Evolutionary conservation across 129 eudicot genomes (phyloP), one percentile per base, ranked within the genome.

Genomic region (Solidago caesia): DNA sequence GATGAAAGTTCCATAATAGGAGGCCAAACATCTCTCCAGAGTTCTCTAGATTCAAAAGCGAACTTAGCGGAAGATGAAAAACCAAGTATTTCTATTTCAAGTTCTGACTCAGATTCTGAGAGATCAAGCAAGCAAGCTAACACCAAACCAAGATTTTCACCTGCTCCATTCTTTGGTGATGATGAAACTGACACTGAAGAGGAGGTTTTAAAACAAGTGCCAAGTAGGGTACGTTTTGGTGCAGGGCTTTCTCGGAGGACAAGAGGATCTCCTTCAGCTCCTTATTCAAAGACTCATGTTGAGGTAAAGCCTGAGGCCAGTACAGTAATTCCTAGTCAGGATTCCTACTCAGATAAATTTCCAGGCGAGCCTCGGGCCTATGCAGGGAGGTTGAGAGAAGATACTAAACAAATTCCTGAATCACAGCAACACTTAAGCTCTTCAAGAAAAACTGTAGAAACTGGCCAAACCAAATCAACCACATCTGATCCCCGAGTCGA

Each of bases 161-260:
- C 87, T 62, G 75, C 56, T 27, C 33, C 79, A 2, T 83, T 81
- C 80, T 86, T 93, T 71, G 80, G 78, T 51, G 82, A 82, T 44
- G 92, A 85, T 57, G 73, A 39, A 42, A 75, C 79, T 13, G 86
- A 81, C 41, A 76, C 85, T 64, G 88, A 83, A 15, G 89, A 83
- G 45, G 82, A 81, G 73, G 57, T 70, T 57, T 74, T 83, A 0
- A 80, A 84, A 58, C 70, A 63, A 71, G 57, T 80, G 25, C 44
- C 80, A 4, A 69, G 64, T 57, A 85, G 75, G 81, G 80, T 44
- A 44, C 78, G 73, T 42, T 62, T 83, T 27, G 85, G 78, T 67
- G 68, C 83, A 67, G 97, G 87, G 65, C 44, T 82, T 61, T 88
- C 96, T 76, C 84, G 96, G 71, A 88, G 98, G 82, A 88, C 96